Evolutionary conservation across 2,329 filamentous ascomycete species (phyloP), one percentile per base, ranked within the genome.

Genomic region (Chrysosphaeria jannelii): DNA sequence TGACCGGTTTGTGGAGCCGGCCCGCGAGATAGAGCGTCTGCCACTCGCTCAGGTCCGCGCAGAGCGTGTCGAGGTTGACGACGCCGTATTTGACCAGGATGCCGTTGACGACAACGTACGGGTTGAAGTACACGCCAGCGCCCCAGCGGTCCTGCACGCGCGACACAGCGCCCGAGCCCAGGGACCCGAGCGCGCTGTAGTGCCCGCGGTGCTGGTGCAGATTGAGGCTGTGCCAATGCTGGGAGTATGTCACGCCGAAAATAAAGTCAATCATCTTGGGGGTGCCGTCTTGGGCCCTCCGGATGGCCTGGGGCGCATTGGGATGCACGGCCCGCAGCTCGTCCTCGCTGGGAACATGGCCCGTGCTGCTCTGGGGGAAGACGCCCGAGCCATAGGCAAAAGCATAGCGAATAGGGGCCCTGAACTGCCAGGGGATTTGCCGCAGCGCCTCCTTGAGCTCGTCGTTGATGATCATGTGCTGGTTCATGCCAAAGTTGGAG

Each of bases 191-290:
- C 8, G 59, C 66, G 2, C 81, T 93, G 46, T 97, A 97, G 44
- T 97, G 85, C 36, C 88, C 58, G 6, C 74, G 69, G 39, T 97
- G 71, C 41, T 91, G 70, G 32, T 58, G 55, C 34, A 97, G 52
- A 37, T 97, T 97, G 29, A 97, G 53, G 16, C 71, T 79, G 46
- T 97, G 85, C 75, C 81, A 97, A 46, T 97, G 85, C 39, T 97
- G 72, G 2, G 72, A 76, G 42, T 89, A 75, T 1, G 74, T 75
- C 8, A 93, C 81, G 13, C 81, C 85, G 40, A 97, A 85, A 34
- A 97, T 88, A 41, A 97, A 90, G 45, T 97, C 85, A 31, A 97
- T 89, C 67, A 93, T 89, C 48, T 91, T 91, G 8, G 76, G 76
- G 1, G 66, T 65, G 14, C 75, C 74, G 35, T 75, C 67, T 43